Evolutionary conservation across 306 rosid species (phyloP).

Genomic region (Potentilla sterilis): DNA sequence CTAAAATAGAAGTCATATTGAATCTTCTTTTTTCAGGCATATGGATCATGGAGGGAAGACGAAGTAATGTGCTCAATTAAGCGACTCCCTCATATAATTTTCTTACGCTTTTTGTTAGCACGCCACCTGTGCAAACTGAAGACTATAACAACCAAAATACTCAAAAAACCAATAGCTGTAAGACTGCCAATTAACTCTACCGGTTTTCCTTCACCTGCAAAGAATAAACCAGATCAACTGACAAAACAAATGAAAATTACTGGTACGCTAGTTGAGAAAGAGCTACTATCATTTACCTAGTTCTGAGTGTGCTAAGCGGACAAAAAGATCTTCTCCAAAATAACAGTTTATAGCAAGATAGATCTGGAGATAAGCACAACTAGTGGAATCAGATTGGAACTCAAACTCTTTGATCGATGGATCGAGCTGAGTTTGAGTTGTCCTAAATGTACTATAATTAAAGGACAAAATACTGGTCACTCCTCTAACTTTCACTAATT

Average conservation of each 20-base stretch:
- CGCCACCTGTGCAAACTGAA: neutral
- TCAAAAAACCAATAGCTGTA: neutral
- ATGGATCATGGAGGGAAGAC: no score
- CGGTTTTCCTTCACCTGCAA: neutral
- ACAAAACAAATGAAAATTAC: neutral
- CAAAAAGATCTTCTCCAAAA: neutral
- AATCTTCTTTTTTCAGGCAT: no score
- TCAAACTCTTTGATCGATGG: no score
- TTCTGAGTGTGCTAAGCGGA: neutral
- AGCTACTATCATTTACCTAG: neutral
- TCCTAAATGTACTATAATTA: no score
- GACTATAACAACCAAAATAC: neutral
- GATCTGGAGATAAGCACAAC: no score
- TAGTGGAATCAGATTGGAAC: no score
- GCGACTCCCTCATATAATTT: neutral
- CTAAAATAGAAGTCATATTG: no score
- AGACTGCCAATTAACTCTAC: conserved; percentile 8
- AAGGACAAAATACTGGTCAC: no score
- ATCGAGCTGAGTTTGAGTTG: no score
- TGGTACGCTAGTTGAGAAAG: neutral
- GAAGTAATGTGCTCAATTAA: neutral
- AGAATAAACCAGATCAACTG: neutral
- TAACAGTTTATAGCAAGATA: no score
- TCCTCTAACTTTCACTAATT: no score
- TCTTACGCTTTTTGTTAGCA: conserved; percentile 16